Evolutionary conservation across 352 stramenopile genomes (phyloP).

Genomic region (Globisporangium spiculum): DNA sequence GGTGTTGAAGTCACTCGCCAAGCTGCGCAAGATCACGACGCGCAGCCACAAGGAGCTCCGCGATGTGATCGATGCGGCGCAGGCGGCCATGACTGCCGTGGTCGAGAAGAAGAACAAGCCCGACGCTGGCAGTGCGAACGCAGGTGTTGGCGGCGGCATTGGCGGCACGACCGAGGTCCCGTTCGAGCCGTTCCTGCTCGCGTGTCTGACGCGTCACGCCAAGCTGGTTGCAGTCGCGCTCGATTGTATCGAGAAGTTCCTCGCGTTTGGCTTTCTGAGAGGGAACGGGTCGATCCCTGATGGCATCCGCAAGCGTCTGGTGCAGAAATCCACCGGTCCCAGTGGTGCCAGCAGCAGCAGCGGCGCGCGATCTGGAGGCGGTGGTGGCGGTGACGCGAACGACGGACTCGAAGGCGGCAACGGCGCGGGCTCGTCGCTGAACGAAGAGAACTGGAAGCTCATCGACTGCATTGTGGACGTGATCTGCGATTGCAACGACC

Average conservation of each 20-base stretch:
- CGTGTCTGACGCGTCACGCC: slow-evolving; percentile 67
- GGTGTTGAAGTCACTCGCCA: slow-evolving; percentile 68
- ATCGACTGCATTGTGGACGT: slow-evolving; percentile 89
- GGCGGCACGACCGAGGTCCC: slow-evolving; percentile 46
- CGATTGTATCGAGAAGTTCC: slow-evolving; percentile 90
- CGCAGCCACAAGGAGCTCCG: slow-evolving; percentile 75
- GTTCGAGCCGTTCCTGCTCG: slow-evolving; percentile 73
- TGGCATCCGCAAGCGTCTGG: slow-evolving; percentile 55
- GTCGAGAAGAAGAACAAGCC: slow-evolving; percentile 30
- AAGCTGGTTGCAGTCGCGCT: slow-evolving; percentile 79
- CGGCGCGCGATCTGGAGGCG: slow-evolving; percentile 3
- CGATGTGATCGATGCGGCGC: slow-evolving; percentile 59
- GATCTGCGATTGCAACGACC: slow-evolving; percentile 89
- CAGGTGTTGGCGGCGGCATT: slow-evolving; percentile 20
- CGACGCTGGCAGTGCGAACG: background rate
- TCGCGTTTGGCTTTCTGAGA: slow-evolving; percentile 83
- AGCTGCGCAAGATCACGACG: slow-evolving; percentile 74
- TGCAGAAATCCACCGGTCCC: slow-evolving; percentile 42
- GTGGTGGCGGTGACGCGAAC: slow-evolving; percentile 16
- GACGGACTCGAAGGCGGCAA: slow-evolving; percentile 19
- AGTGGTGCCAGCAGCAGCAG: slow-evolving; percentile 17
- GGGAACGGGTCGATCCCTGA: slow-evolving; percentile 63
- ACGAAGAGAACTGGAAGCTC: slow-evolving; percentile 64
- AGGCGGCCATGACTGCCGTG: slow-evolving; percentile 37
- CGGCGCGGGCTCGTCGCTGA: slow-evolving; percentile 21